Conservation (phyloP, 306 rosid species). For the Amphicarpaea edgeworthii region DNA sequence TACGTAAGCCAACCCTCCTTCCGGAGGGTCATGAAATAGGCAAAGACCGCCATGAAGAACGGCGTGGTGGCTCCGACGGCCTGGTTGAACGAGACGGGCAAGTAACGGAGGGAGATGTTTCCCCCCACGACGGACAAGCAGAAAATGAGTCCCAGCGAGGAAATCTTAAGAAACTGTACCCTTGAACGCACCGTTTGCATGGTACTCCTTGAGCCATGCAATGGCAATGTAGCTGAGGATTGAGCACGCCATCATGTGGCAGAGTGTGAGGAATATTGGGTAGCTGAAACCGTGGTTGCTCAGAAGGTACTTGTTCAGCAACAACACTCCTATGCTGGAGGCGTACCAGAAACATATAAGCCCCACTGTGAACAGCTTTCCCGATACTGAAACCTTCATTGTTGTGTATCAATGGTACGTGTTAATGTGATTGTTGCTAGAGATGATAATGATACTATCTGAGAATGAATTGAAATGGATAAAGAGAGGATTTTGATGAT, state of each 20-base stretch:
- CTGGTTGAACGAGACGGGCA: slow-evolving; percentile 60
- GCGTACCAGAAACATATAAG: slow-evolving; percentile 52
- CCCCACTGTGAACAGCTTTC: slow-evolving; percentile 45
- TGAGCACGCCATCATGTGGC: slow-evolving; percentile 64
- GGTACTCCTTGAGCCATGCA: slow-evolving; percentile 51
- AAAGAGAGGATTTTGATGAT: slow-evolving; percentile 29
- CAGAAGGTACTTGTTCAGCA: slow-evolving; percentile 57
- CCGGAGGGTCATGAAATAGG: slow-evolving; percentile 47
- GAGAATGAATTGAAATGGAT: background rate
- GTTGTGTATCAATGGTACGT: too few relatives aligned
- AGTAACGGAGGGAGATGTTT: slow-evolving; percentile 52
- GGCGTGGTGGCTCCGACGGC: slow-evolving; percentile 63
- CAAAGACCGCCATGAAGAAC: slow-evolving; percentile 57
- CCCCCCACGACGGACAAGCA: slow-evolving; percentile 60
- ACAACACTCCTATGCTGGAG: slow-evolving; percentile 57
- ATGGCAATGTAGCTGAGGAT: slow-evolving; percentile 55
- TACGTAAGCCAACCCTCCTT: slow-evolving; percentile 56
- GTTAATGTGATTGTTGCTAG: background rate
- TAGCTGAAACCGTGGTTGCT: slow-evolving; percentile 57
- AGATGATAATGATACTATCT: background rate
- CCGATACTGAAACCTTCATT: slow-evolving; percentile 48
- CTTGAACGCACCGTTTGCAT: slow-evolving; percentile 51
- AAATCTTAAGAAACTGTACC: slow-evolving; percentile 53
- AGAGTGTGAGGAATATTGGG: slow-evolving; percentile 53
- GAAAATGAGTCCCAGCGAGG: slow-evolving; percentile 52